Conservation (phyloP, 1,284 basidiomycete species). For the Ganoderma sp. region DNA sequence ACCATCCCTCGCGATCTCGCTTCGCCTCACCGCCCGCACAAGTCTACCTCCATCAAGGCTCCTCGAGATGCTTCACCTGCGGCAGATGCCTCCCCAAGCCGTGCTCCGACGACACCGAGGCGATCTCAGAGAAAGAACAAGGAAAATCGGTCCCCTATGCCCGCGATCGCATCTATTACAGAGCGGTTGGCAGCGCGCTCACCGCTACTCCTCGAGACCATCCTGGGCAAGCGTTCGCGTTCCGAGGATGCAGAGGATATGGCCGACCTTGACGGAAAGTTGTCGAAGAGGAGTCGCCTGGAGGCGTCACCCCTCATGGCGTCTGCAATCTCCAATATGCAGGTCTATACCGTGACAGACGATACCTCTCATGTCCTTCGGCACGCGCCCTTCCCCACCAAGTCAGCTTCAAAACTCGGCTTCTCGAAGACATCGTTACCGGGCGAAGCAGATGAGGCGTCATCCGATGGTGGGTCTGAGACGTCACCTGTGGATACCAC, state of each 20-base stretch:
- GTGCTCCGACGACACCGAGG: conserved; percentile 33
- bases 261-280: conserved; percentile 27
- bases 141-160: conserved; percentile 52
- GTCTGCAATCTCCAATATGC: conserved; percentile 21
- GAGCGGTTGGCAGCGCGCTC: conserved; percentile 44
- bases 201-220: conserved; percentile 37
- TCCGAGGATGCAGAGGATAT: conserved; percentile 38
- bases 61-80: conserved; percentile 21
- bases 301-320: conserved; percentile 22
- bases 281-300: conserved; percentile 40
- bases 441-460: conserved; percentile 13
- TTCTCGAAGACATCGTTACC: neutral
- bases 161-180: conserved; percentile 38
- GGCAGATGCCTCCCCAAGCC: conserved; percentile 22
- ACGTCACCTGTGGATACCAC: conserved; percentile 4
- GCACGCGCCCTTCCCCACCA: neutral
- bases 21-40: conserved; percentile 45
- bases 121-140: conserved; percentile 45
- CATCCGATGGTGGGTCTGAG: conserved; percentile 4
- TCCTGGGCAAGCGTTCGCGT: conserved; percentile 50
- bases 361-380: conserved; percentile 9
- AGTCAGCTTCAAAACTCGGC: neutral
- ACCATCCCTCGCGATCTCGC: conserved; percentile 21
- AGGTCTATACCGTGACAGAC: conserved; percentile 21
- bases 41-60: conserved; percentile 27